Conservation (phyloP, 169 alveolate species). For the Plasmodium fragile region DNA sequence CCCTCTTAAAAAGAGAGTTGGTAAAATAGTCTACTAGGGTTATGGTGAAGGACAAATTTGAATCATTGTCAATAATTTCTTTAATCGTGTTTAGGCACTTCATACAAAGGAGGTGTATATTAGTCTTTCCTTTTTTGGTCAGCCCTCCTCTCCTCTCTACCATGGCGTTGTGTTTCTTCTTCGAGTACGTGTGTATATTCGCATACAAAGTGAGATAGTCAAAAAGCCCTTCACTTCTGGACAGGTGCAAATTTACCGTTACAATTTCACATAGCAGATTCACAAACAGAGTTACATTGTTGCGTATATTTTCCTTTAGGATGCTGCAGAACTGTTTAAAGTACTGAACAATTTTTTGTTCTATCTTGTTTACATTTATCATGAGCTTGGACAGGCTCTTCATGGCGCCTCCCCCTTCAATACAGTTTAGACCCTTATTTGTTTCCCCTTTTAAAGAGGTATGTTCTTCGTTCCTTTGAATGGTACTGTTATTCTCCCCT, state of each 20-base stretch:
- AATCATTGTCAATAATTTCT: conserved; percentile 67
- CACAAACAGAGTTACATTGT: conserved; percentile 42
- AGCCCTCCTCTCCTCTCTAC: neutral
- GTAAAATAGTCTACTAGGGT: conserved; percentile 28
- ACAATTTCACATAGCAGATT: conserved; percentile 71
- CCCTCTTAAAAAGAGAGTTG: conserved; percentile 36
- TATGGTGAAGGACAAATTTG: conserved; percentile 27
- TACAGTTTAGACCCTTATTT: neutral
- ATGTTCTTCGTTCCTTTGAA: neutral
- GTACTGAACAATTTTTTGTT: conserved; percentile 23
- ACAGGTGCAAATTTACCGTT: conserved; percentile 52
- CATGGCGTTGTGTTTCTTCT: neutral
- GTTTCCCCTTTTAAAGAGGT: neutral
- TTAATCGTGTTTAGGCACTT: conserved; percentile 33
- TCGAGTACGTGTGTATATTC: conserved; percentile 14
- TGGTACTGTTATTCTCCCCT: neutral
- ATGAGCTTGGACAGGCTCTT: conserved; percentile 31
- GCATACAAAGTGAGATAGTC: conserved; percentile 35
- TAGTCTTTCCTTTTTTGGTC: neutral
- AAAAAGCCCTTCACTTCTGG: conserved; percentile 34
- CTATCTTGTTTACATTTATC: conserved; percentile 43
- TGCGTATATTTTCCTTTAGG: conserved; percentile 23
- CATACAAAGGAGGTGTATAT: conserved; percentile 11
- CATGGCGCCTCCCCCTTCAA: neutral
- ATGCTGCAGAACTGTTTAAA: conserved; percentile 40